Conservation (phyloP, 1,284 basidiomycete genomes). For the Inonotus hispidus region DNA sequence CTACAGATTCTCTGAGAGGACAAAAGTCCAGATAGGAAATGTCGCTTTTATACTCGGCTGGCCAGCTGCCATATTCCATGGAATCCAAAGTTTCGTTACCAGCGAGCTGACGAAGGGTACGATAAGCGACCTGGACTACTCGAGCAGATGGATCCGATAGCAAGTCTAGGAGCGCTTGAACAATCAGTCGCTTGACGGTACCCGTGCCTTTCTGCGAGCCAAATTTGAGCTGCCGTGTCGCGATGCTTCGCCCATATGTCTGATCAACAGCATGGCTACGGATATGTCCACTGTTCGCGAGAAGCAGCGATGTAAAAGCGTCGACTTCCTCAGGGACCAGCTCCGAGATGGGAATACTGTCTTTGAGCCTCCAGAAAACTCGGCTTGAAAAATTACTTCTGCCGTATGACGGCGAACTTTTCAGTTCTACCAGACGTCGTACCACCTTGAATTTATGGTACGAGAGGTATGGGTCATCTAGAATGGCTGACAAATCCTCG, state of each 20-base stretch:
- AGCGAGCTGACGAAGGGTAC: conserved; percentile 54
- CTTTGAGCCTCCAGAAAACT: conserved; percentile 82
- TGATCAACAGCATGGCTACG: conserved; percentile 53
- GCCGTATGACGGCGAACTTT: conserved; percentile 33
- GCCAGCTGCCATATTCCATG: conserved; percentile 31
- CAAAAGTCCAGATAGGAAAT: conserved; percentile 42
- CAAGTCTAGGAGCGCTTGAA: conserved; percentile 51
- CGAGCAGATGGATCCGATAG: conserved; percentile 46
- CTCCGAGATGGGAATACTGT: conserved; percentile 52
- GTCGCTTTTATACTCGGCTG: conserved; percentile 42
- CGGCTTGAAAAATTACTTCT: conserved; percentile 44
- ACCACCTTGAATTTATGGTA: conserved; percentile 76
- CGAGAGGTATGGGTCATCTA: conserved; percentile 50
- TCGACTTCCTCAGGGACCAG: conserved; percentile 61
- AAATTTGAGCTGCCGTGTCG: conserved; percentile 24
- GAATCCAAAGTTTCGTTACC: conserved; percentile 36
- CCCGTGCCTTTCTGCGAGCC: conserved; percentile 21
- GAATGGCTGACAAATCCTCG: conserved; percentile 43
- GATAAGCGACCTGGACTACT: conserved; percentile 54
- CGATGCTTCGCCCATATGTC: conserved; percentile 38
- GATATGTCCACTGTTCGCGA: conserved; percentile 52
- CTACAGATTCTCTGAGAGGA: background rate
- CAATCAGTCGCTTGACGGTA: conserved; percentile 41
- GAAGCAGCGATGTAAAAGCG: conserved; percentile 71
- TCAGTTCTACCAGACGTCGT: conserved; percentile 48